Evolutionary conservation across 352 stramenopile genomes (phyloP), one percentile per base, ranked within the genome.

Genomic region (Pythium oligandrum): DNA sequence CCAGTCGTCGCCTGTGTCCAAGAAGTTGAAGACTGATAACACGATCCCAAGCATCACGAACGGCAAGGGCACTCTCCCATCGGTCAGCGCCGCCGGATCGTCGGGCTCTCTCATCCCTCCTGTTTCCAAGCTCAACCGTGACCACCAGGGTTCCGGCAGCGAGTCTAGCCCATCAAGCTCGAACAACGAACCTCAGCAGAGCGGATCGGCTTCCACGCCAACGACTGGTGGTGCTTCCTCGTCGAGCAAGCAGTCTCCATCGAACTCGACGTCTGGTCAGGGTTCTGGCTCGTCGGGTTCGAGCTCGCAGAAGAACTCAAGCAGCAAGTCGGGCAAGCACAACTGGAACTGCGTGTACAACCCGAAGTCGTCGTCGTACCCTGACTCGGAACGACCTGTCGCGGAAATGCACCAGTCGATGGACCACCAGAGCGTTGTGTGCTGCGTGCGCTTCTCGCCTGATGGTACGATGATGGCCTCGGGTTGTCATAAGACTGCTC

Each of bases 351-450:
- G 79, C 39, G 77, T 86, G 45, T 94, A 94, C 65, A 86, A 76
- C 31, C 81, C 72, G 47, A 88, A 81, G 57, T 68, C 69, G 2
- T 84, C 73, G 48, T 72, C 74, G 42, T 90, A 85, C 51, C 71
- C 83, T 33, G 83, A 94, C 43, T 84, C 78, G 44, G 83, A 94
- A 57, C 79, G 83, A n/a, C 83, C 83, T 0, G 76, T 71, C 4
- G 81, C 83, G 3, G 83, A 94, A 60, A 88, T 94, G 75, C 78
- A 90, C 48, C 79, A 92, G 56, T 87, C 81, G n/a, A 88, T 94
- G 77, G 81, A 94, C 64, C 83, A 94, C 63, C 83, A 94, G 53
- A 94, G 83, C 63, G 83, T 94, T 4, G 83, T 94, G 11, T 94
- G 83, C 67, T 90, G 83, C 55, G 83, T 94, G 9, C 81, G 83